Evolutionary conservation across 371 early-diverging fungal genomes (phyloP).

Genomic region (Umbelopsis sp.): DNA sequence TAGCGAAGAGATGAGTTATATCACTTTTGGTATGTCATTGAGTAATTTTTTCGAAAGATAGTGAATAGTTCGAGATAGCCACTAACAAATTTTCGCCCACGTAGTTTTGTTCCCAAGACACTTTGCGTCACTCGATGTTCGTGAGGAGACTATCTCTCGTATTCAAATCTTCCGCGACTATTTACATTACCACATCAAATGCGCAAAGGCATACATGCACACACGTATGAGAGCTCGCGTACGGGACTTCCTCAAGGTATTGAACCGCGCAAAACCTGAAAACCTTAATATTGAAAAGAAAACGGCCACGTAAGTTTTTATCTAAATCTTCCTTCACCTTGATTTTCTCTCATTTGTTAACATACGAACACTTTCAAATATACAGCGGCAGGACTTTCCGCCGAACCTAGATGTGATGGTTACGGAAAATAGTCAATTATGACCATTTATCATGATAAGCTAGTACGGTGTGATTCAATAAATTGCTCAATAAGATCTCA

Average conservation of each 20-base stretch:
- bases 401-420: conserved; percentile 14
- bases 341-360: background rate
- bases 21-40: conserved; percentile 83
- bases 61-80: background rate
- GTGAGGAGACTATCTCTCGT: conserved; percentile 88
- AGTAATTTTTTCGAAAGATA: background rate
- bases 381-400: conserved; percentile 36
- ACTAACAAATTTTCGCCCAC: background rate
- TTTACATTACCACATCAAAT: conserved; percentile 98
- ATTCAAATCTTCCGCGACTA: conserved; percentile 98
- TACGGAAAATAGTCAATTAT: background rate
- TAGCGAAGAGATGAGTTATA: conserved; percentile 79
- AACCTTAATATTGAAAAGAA: conserved; percentile 81
- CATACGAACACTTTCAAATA: background rate
- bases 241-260: conserved; percentile 93
- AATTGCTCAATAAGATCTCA: no score
- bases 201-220: conserved; percentile 98
- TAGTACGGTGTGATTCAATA: no score
- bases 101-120: conserved; percentile 95
- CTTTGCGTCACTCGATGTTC: conserved; percentile 70
- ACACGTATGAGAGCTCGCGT: conserved; percentile 97
- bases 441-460: no score
- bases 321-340: background rate
- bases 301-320: conserved; percentile 66
- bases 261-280: conserved; percentile 97